These are phyloP conservation scores for Ascochyta fabae DNA, from an alignment of 2,329 filamentous ascomycete species.

Conservation along the genomic window DNA sequence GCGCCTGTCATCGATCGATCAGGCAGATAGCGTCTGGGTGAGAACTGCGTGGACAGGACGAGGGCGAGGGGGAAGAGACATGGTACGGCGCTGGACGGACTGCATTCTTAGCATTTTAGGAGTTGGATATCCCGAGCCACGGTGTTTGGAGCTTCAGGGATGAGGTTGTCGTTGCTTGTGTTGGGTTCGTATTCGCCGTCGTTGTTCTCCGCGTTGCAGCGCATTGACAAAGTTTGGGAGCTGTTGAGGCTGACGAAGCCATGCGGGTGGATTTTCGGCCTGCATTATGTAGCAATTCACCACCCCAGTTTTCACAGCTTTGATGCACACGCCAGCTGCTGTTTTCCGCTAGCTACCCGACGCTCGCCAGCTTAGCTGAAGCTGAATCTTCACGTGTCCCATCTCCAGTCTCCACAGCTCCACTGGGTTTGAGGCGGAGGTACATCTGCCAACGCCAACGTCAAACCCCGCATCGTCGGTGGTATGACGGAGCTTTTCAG, in stretches of 20 bases:
- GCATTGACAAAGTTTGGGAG: conserved; percentile 8
- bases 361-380: conserved; percentile 3
- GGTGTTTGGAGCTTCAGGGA: conserved; percentile 10
- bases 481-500: conserved; percentile 23
- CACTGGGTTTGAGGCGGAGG: conserved; percentile 9
- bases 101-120: conserved; percentile 22
- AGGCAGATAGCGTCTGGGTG: conserved; percentile 24
- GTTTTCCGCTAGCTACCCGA: conserved; percentile 15
- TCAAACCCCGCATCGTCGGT: conserved; percentile 24
- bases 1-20: conserved; percentile 49
- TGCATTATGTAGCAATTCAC: conserved; percentile 6
- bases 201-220: conserved; percentile 2
- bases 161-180: conserved; percentile 7
- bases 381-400: conserved; percentile 17
- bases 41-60: conserved; percentile 13
- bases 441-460: conserved; percentile 10
- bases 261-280: conserved; percentile 16
- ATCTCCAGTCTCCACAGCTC: conserved; percentile 15
- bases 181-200: conserved; percentile 10
- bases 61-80: not conserved
- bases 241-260: conserved; percentile 15
- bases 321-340: conserved; percentile 12
- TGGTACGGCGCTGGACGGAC: not conserved
- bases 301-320: conserved; percentile 8
- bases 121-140: conserved; percentile 21